Evolutionary conservation across 1,284 basidiomycete genomes (phyloP).

Genomic region (Cryptococcus hybrid): DNA sequence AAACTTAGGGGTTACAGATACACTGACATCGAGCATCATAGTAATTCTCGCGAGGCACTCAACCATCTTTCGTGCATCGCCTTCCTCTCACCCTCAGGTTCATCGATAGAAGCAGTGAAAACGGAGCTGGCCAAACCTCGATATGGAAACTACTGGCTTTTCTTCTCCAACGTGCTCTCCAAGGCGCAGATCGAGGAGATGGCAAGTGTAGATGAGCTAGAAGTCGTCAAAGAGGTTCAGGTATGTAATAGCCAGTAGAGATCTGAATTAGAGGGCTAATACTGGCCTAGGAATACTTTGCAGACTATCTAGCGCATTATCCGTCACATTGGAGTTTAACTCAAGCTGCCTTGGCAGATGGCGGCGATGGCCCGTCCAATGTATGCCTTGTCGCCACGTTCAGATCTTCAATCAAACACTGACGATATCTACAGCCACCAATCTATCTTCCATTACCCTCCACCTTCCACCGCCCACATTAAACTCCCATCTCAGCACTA

Average conservation of each 20-base stretch:
- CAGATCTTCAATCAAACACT: neutral
- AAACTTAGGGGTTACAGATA: neutral
- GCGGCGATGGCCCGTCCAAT: constrained; percentile 48
- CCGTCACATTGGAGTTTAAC: constrained; percentile 88
- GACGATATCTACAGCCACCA: constrained; percentile 35
- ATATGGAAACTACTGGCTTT: constrained; percentile 96
- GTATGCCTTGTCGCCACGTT: constrained; percentile 15
- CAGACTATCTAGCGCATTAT: constrained; percentile 85
- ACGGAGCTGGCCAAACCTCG: constrained; percentile 82
- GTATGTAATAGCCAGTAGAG: constrained; percentile 52
- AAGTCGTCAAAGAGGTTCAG: constrained; percentile 95
- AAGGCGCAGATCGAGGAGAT: constrained; percentile 90
- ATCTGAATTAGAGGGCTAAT: too few relatives aligned
- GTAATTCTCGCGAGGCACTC: constrained; percentile 76
- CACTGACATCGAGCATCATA: constrained; percentile 10
- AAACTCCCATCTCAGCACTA: constrained; percentile 72
- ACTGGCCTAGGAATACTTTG: constrained; percentile 80
- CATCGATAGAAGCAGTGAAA: constrained; percentile 77
- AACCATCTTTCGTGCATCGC: constrained; percentile 96
- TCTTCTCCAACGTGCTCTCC: constrained; percentile 90
- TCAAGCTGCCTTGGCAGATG: constrained; percentile 53
- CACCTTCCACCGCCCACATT: constrained; percentile 62
- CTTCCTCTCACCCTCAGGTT: constrained; percentile 77
- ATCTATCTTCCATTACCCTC: constrained; percentile 58
- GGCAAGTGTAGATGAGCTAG: constrained; percentile 92